Conservation (phyloP, 2,329 filamentous ascomycete genomes). For the Arachnomyces sp. region DNA sequence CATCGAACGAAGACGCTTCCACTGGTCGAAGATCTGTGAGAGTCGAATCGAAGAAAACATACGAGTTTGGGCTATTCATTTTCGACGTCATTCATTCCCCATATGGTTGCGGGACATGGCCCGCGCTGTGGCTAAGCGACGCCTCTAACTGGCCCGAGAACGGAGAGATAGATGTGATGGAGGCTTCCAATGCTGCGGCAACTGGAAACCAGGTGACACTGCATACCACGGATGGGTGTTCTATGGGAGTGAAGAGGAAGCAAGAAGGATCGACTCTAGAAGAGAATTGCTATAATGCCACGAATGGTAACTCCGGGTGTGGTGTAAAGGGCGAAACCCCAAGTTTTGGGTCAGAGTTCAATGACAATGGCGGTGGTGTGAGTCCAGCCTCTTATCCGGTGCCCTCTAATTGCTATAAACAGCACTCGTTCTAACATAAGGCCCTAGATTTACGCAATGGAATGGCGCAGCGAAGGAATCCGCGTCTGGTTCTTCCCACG, state of each 20-base stretch:
- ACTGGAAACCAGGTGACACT: conserved; percentile 53
- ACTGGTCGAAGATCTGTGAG: conserved; percentile 57
- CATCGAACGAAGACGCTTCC: conserved; percentile 48
- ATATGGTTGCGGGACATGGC: conserved; percentile 57
- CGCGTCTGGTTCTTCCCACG: conserved; percentile 55
- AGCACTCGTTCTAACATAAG: background rate
- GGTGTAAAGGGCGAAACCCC: conserved; percentile 38
- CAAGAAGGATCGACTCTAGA: conserved; percentile 40
- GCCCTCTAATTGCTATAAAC: background rate
- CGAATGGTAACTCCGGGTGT: conserved; percentile 50
- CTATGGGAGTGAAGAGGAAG: conserved; percentile 46
- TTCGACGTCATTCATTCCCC: conserved; percentile 59
- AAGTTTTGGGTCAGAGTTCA: conserved; percentile 47
- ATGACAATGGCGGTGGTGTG: conserved; percentile 46
- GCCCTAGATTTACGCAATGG: conserved; percentile 47
- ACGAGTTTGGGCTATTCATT: conserved; percentile 57
- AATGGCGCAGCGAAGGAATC: conserved; percentile 54
- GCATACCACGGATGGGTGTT: conserved; percentile 50
- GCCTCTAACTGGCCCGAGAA: conserved; percentile 52
- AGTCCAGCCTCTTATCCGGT: conserved; percentile 10
- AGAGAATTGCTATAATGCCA: conserved; percentile 44
- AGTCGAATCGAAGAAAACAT: conserved; percentile 52
- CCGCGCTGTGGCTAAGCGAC: conserved; percentile 58
- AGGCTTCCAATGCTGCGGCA: conserved; percentile 47
- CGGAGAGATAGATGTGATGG: conserved; percentile 58